Evolutionary conservation across 768 basidiomycete species (phyloP), one percentile per base, ranked within the genome.

Genomic region (Wakefieldia striispora): DNA sequence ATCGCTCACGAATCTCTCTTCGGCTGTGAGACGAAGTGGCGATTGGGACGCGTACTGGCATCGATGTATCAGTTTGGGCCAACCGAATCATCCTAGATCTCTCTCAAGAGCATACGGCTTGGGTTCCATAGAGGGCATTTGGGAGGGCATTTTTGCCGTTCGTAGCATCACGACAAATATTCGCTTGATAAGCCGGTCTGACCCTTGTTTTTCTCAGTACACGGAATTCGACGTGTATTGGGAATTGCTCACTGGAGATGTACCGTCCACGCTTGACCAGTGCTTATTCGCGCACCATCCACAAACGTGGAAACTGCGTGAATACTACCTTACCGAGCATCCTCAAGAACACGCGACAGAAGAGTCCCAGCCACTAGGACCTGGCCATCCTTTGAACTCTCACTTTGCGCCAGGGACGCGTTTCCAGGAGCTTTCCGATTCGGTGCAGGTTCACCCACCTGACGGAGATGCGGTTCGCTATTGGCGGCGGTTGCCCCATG

Each of bases 221-320:
- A 83, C 82, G 17, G 88, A 92, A 57, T 97, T 97, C 64, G 81
- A 81, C 34, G 84, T 87, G 7, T 97, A 95, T 60, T 84, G 86
- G 20, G 78, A 79, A 19, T 75, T 95, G 49, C 75, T 90, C n/a
- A 74, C 78, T 7, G 91, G 88, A 17, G 84, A 75, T 0, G 68
- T 80, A 4, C 86, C 89, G 4, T 66, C 77, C 0, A 72, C 78
- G 9, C 70, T 95, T n/a, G 82, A 88, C 57, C 80, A 82, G 37
- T 85, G 86, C 39, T 73, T 84, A 41, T 83, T 90, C 23, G 91
- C 87, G 1, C 81, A 86, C 57, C 93, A 97, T 66, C 83, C 81
- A 16, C 94, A 97, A 62, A 91, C 91, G 0, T 95, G 93, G 92
- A 86, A 84, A 60, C 70, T 97, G 37, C 81, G 81, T 31, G 90